Percentiles rank a stretch among this genome's conserved stretches.
These are phyloP conservation scores for Logfia minima DNA, from an alignment of 129 eudicot genomes.

Conservation along the genomic window DNA sequence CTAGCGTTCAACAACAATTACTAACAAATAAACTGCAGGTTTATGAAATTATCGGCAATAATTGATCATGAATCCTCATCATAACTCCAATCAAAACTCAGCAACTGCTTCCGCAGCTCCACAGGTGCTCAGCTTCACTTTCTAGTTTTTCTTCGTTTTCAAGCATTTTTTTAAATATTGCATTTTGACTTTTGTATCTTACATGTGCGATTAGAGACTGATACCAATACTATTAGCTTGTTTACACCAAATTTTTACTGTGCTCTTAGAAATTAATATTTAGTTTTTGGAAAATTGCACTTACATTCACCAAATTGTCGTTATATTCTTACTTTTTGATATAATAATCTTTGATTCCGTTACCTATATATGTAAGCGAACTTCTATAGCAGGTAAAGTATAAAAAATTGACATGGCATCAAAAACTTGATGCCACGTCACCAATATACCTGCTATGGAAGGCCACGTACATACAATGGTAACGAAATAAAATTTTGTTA, in stretches of 20 bases:
- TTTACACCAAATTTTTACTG: too few species aligned
- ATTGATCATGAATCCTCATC: conserved; percentile 23
- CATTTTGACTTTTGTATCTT: neutral
- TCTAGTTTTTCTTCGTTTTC: neutral
- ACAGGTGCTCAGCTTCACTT: conserved; percentile 15
- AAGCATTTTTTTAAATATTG: neutral
- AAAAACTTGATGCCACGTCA: too few species aligned
- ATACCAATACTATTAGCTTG: neutral
- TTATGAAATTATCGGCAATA: too few species aligned
- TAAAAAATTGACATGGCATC: neutral
- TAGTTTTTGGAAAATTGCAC: too few species aligned
- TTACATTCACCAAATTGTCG: neutral
- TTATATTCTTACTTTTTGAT: neutral
- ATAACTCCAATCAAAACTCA: conserved; percentile 15
- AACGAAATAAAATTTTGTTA: too few species aligned
- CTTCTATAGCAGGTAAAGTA: neutral
- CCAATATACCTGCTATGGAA: neutral
- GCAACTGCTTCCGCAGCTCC: conserved; percentile 6
- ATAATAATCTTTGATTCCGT: neutral
- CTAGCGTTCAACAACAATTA: neutral
- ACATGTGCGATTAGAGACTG: neutral
- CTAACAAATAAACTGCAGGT: neutral
- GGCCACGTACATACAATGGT: neutral
- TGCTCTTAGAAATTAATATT: too few species aligned
- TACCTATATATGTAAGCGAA: neutral